Evolutionary conservation across 2,329 filamentous ascomycete species (phyloP).

Genomic region (Harringtonia aguacate): DNA sequence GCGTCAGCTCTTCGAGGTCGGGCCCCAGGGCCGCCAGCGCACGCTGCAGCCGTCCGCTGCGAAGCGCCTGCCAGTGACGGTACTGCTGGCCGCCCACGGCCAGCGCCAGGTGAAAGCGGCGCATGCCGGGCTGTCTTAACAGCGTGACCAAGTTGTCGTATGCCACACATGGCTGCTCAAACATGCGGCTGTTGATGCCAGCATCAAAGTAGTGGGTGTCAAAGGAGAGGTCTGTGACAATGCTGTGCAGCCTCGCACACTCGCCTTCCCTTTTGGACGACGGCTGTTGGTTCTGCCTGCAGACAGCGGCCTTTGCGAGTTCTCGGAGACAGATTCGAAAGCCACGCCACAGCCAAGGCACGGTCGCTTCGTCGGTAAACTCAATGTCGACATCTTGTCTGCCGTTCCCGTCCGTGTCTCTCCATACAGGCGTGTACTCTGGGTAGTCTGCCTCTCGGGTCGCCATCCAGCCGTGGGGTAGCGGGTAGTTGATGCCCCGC

Average conservation of each 20-base stretch:
- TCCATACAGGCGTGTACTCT: no score
- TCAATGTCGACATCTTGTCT: conserved; percentile 1
- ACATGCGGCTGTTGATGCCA: neutral
- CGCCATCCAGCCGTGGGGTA: no score
- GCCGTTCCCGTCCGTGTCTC: neutral
- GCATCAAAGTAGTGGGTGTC: neutral
- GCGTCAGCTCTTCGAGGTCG: no score
- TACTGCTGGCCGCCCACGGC: no score
- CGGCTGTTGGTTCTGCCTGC: neutral
- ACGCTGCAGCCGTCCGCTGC: no score
- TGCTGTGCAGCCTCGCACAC: neutral
- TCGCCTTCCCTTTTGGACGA: neutral
- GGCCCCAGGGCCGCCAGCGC: no score
- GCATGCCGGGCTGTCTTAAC: neutral
- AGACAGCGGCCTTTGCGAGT: neutral
- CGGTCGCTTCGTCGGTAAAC: neutral
- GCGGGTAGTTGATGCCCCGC: no score
- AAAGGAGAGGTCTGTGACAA: neutral
- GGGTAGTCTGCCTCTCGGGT: no score
- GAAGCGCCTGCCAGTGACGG: no score
- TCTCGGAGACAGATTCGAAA: neutral
- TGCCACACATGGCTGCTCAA: neutral
- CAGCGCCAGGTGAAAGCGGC: neutral
- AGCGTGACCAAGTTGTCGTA: neutral
- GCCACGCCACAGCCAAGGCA: neutral